Base-by-base conservation (phyloP, 1,284 basidiomycete genomes). In the Ganoderma boninense region DNA sequence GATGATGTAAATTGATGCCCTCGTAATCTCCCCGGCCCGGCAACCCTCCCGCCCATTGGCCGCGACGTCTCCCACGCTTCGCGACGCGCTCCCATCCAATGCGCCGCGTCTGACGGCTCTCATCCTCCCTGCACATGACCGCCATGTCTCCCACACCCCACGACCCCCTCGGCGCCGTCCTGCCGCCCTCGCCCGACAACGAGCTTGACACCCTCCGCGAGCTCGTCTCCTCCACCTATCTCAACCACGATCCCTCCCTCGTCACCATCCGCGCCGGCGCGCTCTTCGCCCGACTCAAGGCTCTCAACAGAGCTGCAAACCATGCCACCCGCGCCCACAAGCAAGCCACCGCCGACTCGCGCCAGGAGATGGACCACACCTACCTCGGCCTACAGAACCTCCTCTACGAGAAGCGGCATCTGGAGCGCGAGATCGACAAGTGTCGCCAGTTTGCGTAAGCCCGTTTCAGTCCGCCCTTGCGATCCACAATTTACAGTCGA, bases 341-440 rank as follows among this genome's bases (percentile, higher is more conserved):
- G 77, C 91, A 93, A 70, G 86, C 87, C 54, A 93, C 93, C n/a
- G 85, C 89, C 10, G 90, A 91, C 59, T 90, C 91, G 4, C 85
- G 93, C 64, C 90, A 90, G 62, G 90, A 93, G 72, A 94, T 95
- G 92, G 94, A 95, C 81, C 91, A 94, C 81, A 90, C 92, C 0
- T 89, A 94, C 80, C 89, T 95, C 38, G 89, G 90, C 18, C 87
- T 95, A 43, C 93, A 95, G 80, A 95, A 95, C 74, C 82, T 95
- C 54, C 85, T 93, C 65, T 95, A 95, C 74, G 93, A 95, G 80
- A 94, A 93, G 78, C 85, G 94, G 40, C 93, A 95, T 78, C 86
- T 95, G 13, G 93, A 95, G 79, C 86, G 92, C 71, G 93, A 95
- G 82, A 95, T 95, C 42, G 93, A 95, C 77, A 95, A 95, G 80